These are phyloP conservation scores for Anthoceros angustus DNA, from an alignment of 225 moss, liverwort and hornwort species.

Conservation along the genomic window DNA sequence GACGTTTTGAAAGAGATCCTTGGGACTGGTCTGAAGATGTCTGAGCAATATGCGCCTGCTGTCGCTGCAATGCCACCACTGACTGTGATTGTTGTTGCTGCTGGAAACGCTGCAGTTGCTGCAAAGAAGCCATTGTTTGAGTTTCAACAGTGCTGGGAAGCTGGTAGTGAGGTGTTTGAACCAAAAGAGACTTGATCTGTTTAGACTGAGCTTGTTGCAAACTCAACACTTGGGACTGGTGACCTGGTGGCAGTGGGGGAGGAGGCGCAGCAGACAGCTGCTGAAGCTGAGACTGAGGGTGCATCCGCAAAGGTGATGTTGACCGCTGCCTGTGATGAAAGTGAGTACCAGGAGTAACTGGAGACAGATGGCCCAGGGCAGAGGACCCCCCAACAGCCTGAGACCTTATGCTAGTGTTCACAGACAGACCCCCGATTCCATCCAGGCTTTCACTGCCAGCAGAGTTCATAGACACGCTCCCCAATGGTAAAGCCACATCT, in stretches of 20 bases:
- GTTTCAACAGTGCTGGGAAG: conserved; percentile 10
- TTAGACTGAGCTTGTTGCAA: conserved; percentile 14
- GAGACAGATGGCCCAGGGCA: neutral
- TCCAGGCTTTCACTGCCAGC: neutral
- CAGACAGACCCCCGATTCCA: neutral
- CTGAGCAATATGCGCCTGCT: conserved; percentile 1
- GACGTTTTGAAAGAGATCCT: neutral
- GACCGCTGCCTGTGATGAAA: neutral
- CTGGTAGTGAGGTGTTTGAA: conserved; percentile 23
- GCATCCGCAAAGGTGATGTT: neutral
- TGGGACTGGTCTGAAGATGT: neutral
- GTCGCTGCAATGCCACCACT: conserved; percentile 8
- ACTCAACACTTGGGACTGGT: conserved; percentile 19
- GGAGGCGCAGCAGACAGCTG: neutral
- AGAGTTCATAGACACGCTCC: neutral
- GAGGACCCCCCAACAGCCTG: neutral
- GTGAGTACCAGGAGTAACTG: conserved; percentile 4
- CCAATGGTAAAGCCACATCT: neutral
- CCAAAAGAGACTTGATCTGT: conserved; percentile 34
- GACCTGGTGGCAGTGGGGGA: conserved; percentile 10
- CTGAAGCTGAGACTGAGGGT: conserved; percentile 1
- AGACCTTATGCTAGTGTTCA: neutral
- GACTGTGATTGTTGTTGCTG: conserved; percentile 28
- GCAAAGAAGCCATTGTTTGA: conserved; percentile 18
- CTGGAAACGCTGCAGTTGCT: conserved; percentile 14